These are phyloP conservation scores for Draba incana DNA, from an alignment of 345 rosid genomes.

Conservation along the genomic window DNA sequence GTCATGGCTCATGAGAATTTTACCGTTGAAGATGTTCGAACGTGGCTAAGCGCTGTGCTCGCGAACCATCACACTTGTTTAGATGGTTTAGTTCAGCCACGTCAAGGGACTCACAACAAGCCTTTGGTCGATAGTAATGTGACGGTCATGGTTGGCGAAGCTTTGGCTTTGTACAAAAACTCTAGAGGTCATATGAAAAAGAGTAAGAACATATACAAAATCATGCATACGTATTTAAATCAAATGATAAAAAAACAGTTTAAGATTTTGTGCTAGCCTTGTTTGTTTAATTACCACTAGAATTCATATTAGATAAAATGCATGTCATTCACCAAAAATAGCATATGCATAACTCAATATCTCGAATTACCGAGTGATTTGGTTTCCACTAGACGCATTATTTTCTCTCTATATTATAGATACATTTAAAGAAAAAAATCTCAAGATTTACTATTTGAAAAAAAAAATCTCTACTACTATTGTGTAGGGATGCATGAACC, in stretches of 20 bases:
- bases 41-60: conserved; percentile 64
- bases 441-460: background rate
- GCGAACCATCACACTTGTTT: conserved; percentile 63
- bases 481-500: conserved; percentile 30
- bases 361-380: conserved; percentile 4
- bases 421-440: background rate
- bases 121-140: conserved; percentile 43
- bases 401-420: background rate
- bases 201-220: conserved; percentile 34
- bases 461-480: conserved; percentile 3
- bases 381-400: background rate
- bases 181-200: conserved; percentile 9
- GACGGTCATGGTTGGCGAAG: conserved; percentile 46
- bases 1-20: conserved; percentile 36
- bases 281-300: background rate
- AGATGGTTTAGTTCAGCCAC: conserved; percentile 54
- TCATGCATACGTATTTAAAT: conserved; percentile 9
- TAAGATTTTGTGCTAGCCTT: background rate
- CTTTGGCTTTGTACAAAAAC: conserved; percentile 48
- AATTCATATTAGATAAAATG: background rate
- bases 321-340: background rate
- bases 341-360: background rate
- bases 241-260: background rate
- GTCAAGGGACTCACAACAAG: conserved; percentile 24
- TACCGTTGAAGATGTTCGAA: conserved; percentile 51